A percentile compares a stretch with the other conserved stretches of the same genome.
Conservation (phyloP, 257 asterid species). For the Nicotiana tabacum region DNA sequence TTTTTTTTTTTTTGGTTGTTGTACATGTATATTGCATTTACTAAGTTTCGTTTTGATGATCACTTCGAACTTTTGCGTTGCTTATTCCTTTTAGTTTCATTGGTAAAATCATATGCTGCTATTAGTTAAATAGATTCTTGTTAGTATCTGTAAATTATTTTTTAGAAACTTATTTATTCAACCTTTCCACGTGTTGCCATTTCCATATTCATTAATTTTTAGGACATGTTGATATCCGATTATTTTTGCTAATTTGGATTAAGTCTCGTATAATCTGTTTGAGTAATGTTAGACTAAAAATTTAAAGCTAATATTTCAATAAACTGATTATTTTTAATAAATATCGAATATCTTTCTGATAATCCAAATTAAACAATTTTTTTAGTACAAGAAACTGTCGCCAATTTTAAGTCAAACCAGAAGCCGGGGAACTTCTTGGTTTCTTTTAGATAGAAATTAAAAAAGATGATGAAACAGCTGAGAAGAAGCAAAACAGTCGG, state of each 20-base stretch:
- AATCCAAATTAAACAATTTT: background rate
- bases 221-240: background rate
- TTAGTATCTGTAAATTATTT: background rate
- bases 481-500: background rate
- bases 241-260: background rate
- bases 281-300: background rate
- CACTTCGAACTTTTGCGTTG: background rate
- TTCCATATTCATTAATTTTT: background rate
- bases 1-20: background rate
- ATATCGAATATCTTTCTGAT: background rate
- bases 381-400: background rate
- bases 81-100: background rate
- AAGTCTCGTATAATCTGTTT: background rate
- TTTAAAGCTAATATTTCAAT: background rate
- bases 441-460: background rate
- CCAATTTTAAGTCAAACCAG: background rate
- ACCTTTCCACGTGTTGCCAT: background rate
- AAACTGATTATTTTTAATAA: background rate
- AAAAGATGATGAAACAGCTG: background rate
- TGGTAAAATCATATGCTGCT: background rate
- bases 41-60: background rate
- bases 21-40: too few relatives aligned
- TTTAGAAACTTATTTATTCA: background rate
- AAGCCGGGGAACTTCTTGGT: background rate
- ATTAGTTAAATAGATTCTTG: background rate